Evolutionary conservation across 2,329 filamentous ascomycete genomes (phyloP).

Genomic region (Colletotrichum musae): DNA sequence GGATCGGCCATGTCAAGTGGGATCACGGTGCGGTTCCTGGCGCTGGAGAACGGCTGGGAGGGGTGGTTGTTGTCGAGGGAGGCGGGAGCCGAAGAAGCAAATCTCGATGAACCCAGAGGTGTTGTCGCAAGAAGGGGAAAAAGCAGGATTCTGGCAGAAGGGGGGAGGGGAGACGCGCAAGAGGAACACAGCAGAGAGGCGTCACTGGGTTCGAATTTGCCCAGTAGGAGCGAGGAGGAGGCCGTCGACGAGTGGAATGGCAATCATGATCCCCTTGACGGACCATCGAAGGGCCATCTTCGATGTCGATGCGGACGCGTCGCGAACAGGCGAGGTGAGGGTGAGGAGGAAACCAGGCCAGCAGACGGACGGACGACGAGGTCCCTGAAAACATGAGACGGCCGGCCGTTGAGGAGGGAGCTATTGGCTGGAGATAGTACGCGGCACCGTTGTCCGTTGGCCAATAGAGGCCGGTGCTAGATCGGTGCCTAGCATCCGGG

Average conservation of each 20-base stretch:
- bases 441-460: constrained; percentile 5
- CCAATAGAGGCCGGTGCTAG: constrained; percentile 11
- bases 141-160: not conserved
- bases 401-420: constrained; percentile 11
- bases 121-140: not conserved
- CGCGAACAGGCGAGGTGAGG: not conserved
- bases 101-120: not conserved
- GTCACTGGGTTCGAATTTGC: too few relatives aligned
- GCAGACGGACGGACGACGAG: constrained; percentile 3
- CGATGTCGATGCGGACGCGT: not conserved
- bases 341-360: not conserved
- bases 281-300: too few relatives aligned
- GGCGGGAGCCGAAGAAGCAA: not conserved
- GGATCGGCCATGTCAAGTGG: constrained; percentile 31
- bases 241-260: too few relatives aligned
- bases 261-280: too few relatives aligned
- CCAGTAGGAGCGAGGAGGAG: too few relatives aligned
- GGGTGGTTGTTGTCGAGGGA: not conserved
- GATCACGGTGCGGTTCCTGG: not conserved
- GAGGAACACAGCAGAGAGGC: too few relatives aligned
- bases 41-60: constrained; percentile 6
- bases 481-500: constrained; percentile 19
- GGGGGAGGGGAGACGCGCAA: too few relatives aligned
- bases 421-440: constrained; percentile 11
- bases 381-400: constrained; percentile 19